These are phyloP conservation scores for Pythium insidiosum DNA, from an alignment of 352 stramenopile species.

Conservation along the genomic window DNA sequence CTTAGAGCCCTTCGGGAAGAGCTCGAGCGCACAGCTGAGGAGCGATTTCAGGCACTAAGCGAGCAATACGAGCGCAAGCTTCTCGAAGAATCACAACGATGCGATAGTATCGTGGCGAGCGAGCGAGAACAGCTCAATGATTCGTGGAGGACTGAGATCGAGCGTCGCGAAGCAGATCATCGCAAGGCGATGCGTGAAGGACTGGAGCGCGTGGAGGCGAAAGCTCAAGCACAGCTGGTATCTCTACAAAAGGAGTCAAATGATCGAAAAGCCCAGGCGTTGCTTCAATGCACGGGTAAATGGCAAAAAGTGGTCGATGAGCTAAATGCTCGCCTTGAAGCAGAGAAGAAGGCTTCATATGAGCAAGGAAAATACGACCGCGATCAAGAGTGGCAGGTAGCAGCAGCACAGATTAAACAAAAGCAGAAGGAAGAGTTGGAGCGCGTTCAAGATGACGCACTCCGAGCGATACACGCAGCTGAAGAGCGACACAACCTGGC, in stretches of 20 bases:
- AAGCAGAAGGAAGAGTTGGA: conserved; percentile 65
- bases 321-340: conserved; percentile 46
- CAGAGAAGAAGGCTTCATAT: conserved; percentile 56
- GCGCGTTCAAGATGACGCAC: conserved; percentile 44
- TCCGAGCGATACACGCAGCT: conserved; percentile 50
- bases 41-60: neutral
- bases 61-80: neutral
- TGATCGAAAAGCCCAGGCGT: conserved; percentile 39
- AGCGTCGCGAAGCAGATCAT: too few relatives aligned
- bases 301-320: conserved; percentile 67
- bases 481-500: conserved; percentile 55
- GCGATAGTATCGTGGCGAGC: too few relatives aligned
- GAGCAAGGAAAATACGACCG: conserved; percentile 56
- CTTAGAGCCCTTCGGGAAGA: too few relatives aligned
- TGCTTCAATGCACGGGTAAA: conserved; percentile 61
- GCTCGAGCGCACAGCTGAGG: neutral
- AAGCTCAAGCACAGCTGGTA: conserved; percentile 24
- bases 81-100: neutral
- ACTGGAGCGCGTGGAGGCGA: conserved; percentile 22
- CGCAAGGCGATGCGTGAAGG: too few relatives aligned
- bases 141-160: neutral
- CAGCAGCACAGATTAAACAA: conserved; percentile 60
- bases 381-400: conserved; percentile 70
- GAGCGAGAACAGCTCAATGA: neutral
- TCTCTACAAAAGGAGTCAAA: conserved; percentile 54